Evolutionary conservation across 164 flowering plant genomes (phyloP), one percentile per base, ranked within the genome.

Genomic region (Stephania cephalantha): DNA sequence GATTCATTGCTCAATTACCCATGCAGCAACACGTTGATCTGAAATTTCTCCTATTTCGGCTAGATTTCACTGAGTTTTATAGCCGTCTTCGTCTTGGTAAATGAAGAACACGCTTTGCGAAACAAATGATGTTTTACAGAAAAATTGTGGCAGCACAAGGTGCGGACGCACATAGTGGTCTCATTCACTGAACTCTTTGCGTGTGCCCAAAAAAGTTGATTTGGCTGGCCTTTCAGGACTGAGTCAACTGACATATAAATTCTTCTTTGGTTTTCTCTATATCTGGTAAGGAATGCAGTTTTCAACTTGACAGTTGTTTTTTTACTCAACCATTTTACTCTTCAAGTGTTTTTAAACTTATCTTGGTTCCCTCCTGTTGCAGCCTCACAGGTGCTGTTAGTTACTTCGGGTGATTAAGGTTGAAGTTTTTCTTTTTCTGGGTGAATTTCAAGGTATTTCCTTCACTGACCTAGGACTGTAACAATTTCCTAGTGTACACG

Each of bases 61-160:
- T 96, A 69, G 95, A 96, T 78, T 96, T 94, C 85, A 91, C 97
- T 25, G 97, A 96, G 81, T 96, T 96, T 77, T 96, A 94, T 75
- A 88, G 89, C 77, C 90, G 81, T 73, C 81, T 78, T 74, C 84
- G 73, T 67, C 80, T 82, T 67, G 77, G 70, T 48, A 80, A 55
- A 44, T 83, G 81, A 61, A 46, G 31, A 25, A 81, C 71, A 69
- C 73, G 77, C 61, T 30, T 55, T 25, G 64, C 18, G 17, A 74
- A 35, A 66, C 30, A 64, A 31, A 53, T 30, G 64, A 6, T 75
- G 25, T 71, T 4, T 18, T 35, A 35, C 42, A 29, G 67, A 17
- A 73, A 74, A 18, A 74, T 67, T 77, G 75, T 44, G 31, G 70
- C 71, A 48, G 30, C 75, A 53, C 20, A 73, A 76, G 58, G 68